These are phyloP conservation scores for Fusarium concolor DNA, from an alignment of 2,329 filamentous ascomycete species.

Conservation along the genomic window DNA sequence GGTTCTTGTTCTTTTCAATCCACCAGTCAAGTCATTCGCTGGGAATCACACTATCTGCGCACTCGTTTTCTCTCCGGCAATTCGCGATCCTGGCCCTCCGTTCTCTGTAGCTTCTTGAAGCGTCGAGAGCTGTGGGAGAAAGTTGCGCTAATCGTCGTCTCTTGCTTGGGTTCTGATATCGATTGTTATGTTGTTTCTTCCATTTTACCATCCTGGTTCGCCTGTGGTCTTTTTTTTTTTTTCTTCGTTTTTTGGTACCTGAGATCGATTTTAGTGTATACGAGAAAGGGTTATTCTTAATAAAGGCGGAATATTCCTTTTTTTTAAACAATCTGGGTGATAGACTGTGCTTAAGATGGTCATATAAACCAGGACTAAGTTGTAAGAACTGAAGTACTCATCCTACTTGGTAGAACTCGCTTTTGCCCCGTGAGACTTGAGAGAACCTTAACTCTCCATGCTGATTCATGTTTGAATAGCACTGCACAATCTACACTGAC, in stretches of 20 bases:
- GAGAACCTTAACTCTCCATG: not conserved
- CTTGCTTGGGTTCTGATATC: constrained; percentile 37
- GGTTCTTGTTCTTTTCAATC: constrained; percentile 20
- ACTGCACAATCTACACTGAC: not conserved
- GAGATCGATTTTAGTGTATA: constrained; percentile 35
- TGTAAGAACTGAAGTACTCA: not conserved
- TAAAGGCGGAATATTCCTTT: constrained; percentile 47
- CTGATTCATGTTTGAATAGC: not conserved
- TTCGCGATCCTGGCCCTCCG: constrained; percentile 11
- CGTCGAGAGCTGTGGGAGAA: constrained; percentile 1
- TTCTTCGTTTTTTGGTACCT: too few relatives aligned
- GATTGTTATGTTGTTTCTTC: constrained; percentile 29
- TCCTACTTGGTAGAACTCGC: too few relatives aligned
- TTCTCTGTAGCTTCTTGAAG: constrained; percentile 6
- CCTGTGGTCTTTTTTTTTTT: constrained; percentile 19
- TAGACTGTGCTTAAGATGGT: too few relatives aligned
- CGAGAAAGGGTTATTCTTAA: constrained; percentile 47
- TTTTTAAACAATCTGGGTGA: constrained; percentile 1
- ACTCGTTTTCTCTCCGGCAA: not conserved
- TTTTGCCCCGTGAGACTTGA: not conserved
- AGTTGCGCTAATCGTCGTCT: constrained; percentile 11
- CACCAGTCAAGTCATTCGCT: constrained; percentile 12
- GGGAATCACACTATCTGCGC: constrained; percentile 5
- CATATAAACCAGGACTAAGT: not conserved
- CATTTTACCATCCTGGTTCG: constrained; percentile 39